phyloP scores from a whole-genome alignment of 495 filamentous ascomycete genomes.

The Aspergillus carlsbadensis region DNA sequence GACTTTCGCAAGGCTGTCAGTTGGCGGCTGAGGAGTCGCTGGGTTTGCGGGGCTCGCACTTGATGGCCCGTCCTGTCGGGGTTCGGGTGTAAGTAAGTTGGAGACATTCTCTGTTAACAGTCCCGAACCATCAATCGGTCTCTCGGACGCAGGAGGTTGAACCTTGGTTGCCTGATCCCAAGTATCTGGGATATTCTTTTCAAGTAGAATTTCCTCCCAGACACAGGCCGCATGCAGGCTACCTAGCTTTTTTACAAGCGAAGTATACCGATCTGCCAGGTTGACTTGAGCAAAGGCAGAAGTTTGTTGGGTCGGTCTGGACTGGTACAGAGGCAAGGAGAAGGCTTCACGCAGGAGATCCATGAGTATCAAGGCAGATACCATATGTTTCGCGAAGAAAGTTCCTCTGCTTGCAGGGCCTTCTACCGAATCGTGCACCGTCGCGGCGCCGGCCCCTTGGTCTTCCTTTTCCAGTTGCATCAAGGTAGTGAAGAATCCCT shows the following conservation, averaged over 20 bases:
- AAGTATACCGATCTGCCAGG: slow-evolving; percentile 73
- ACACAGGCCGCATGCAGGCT: slow-evolving; percentile 73
- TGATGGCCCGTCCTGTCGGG: slow-evolving; percentile 21
- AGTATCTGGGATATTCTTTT: slow-evolving; percentile 61
- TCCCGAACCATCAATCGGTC: slow-evolving; percentile 39
- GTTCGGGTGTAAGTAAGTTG: slow-evolving; percentile 13
- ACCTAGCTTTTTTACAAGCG: slow-evolving; percentile 68
- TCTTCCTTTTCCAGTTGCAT: slow-evolving; percentile 36
- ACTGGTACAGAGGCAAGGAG: slow-evolving; percentile 61
- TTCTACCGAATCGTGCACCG: slow-evolving; percentile 3
- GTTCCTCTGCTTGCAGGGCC: slow-evolving; percentile 59
- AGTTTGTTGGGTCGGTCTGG: slow-evolving; percentile 49
- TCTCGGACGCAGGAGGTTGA: slow-evolving; percentile 48
- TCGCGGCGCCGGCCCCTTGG: background rate
- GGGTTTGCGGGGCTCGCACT: slow-evolving; percentile 23
- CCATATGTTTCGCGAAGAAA: slow-evolving; percentile 70
- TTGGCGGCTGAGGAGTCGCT: slow-evolving; percentile 33
- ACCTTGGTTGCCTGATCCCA: slow-evolving; percentile 65
- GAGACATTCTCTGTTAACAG: slow-evolving; percentile 17
- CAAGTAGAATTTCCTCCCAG: slow-evolving; percentile 77
- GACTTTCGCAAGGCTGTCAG: slow-evolving; percentile 35
- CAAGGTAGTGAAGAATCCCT: slow-evolving; percentile 67
- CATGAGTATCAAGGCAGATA: slow-evolving; percentile 69
- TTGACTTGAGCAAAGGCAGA: slow-evolving; percentile 70
- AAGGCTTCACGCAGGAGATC: slow-evolving; percentile 73